Evolutionary conservation across 129 eudicot species (phyloP), one percentile per base, ranked within the genome.

Genomic region (Flaveria trinervia): DNA sequence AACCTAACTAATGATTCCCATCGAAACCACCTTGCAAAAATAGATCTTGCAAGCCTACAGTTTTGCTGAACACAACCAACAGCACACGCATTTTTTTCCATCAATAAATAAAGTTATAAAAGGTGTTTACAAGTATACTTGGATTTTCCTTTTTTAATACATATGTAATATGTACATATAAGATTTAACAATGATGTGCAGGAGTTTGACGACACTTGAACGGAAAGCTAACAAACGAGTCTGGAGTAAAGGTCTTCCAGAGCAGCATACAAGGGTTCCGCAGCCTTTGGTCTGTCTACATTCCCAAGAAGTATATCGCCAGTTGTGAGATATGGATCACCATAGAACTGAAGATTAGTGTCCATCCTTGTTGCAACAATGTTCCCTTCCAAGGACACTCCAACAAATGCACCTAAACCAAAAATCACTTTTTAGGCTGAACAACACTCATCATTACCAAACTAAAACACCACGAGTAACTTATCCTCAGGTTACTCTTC

Each of bases 251-350:
- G 92, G 76, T 85, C 92, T 10, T 84, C 76, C 6, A 94, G 84
- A 72, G 96, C 96, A 74, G 86, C 86, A 84, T 94, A 94, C 81
- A 94, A 76, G 25, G 96, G 96, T 75, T 88, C 92, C 30, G 96
- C 99, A 72, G 99, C 99, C 87, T 85, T 94, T 55, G 99, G 99
- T 60, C 96, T 86, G 39, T 94, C 94, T 28, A 94, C 89, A 0
- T 81, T 89, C 81, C 99, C 99, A 77, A 94, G 89, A 65, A 94
- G 88, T 41, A 94, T 91, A 68, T 94, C 99, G 3, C 76, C 83
- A 7, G 99, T 85, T 65, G 96, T 94, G 64, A 91, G 93, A 78
- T 94, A 94, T 13, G 99, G 99, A 83, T 94, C 99, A 1, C 99
- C 99, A 51, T 91, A 94, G 64, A 94, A 94, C 8, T 80, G 85